These are phyloP conservation scores for Pseudopyrenochaeta lycopersici DNA, from an alignment of 2,329 filamentous ascomycete species.

Conservation along the genomic window DNA sequence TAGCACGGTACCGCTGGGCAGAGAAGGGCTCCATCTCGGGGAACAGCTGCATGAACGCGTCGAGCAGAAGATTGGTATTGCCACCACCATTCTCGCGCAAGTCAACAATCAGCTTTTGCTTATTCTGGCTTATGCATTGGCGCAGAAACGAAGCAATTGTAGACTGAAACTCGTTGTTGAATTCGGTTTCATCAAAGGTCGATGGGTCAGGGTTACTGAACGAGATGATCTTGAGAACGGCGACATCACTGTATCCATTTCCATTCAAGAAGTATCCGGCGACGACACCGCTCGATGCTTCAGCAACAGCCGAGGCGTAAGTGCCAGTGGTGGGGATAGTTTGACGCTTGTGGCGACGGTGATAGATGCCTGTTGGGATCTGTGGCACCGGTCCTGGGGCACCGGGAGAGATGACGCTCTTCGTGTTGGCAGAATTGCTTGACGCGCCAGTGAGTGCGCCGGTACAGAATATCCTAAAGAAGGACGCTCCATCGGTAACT, in stretches of 20 bases:
- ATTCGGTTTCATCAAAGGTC: slow-evolving; percentile 19
- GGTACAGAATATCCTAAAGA: slow-evolving; percentile 48
- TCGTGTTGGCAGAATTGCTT: slow-evolving; percentile 8
- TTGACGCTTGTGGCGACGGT: slow-evolving; percentile 30
- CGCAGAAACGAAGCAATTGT: slow-evolving; percentile 54
- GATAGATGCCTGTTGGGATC: slow-evolving; percentile 28
- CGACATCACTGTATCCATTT: slow-evolving; percentile 45
- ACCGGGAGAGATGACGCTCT: slow-evolving; percentile 12
- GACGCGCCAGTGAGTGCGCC: slow-evolving; percentile 14
- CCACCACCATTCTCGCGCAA: slow-evolving; percentile 69
- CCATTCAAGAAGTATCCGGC: slow-evolving; percentile 56
- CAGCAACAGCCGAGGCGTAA: slow-evolving; percentile 23
- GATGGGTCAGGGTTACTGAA: slow-evolving; percentile 38
- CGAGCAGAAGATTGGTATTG: slow-evolving; percentile 40
- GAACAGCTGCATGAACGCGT: slow-evolving; percentile 62
- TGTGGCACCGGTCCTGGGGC: slow-evolving; percentile 25
- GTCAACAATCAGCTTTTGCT: slow-evolving; percentile 69
- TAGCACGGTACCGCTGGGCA: slow-evolving; percentile 31
- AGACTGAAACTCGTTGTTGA: slow-evolving; percentile 40
- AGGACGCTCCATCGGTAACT: slow-evolving; percentile 45
- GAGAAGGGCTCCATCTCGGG: slow-evolving; percentile 53
- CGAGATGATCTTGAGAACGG: slow-evolving; percentile 54
- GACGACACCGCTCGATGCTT: slow-evolving; percentile 33
- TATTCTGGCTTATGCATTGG: slow-evolving; percentile 54
- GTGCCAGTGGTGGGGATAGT: slow-evolving; percentile 6